Evolutionary conservation across 371 early-diverging fungal genomes (phyloP).

Genomic region (Phascolomyces articulosus): DNA sequence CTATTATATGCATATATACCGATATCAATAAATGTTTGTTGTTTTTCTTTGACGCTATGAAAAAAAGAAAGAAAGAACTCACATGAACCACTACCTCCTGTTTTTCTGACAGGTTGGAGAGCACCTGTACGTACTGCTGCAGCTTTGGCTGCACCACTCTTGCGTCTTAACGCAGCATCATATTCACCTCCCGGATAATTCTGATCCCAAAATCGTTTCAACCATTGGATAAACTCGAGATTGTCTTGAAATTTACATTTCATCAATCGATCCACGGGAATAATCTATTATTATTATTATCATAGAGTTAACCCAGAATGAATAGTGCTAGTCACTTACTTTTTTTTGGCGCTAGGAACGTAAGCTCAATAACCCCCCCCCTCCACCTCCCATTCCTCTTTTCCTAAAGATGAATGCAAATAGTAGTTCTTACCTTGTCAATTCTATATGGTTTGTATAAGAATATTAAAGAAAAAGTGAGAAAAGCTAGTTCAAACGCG

Average conservation of each 20-base stretch:
- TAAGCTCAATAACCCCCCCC: neutral
- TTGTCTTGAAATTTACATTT: constrained; percentile 97
- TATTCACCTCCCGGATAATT: constrained; percentile 82
- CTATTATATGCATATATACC: constrained; percentile 9
- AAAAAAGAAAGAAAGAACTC: neutral
- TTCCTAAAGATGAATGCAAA: neutral
- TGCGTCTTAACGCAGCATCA: constrained; percentile 80
- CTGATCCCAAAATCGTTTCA: constrained; percentile 87
- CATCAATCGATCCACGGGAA: constrained; percentile 84
- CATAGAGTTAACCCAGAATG: too few relatives aligned
- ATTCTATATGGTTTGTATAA: constrained; percentile 12
- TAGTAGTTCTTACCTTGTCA: constrained; percentile 21
- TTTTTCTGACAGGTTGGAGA: constrained; percentile 8
- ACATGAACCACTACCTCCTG: constrained; percentile 13
- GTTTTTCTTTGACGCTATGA: neutral
- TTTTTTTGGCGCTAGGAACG: too few relatives aligned
- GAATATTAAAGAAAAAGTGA: neutral
- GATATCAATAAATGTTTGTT: neutral
- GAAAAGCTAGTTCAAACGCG: constrained; percentile 1
- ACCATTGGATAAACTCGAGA: constrained; percentile 94
- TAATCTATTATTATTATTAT: constrained; percentile 47
- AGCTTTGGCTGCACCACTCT: constrained; percentile 39
- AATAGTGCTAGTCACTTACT: neutral
- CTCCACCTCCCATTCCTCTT: too few relatives aligned
- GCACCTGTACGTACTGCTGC: constrained; percentile 20